Evolutionary conservation across 495 filamentous ascomycete species (phyloP), one percentile per base, ranked within the genome.

Genomic region (Immersiella caudata): DNA sequence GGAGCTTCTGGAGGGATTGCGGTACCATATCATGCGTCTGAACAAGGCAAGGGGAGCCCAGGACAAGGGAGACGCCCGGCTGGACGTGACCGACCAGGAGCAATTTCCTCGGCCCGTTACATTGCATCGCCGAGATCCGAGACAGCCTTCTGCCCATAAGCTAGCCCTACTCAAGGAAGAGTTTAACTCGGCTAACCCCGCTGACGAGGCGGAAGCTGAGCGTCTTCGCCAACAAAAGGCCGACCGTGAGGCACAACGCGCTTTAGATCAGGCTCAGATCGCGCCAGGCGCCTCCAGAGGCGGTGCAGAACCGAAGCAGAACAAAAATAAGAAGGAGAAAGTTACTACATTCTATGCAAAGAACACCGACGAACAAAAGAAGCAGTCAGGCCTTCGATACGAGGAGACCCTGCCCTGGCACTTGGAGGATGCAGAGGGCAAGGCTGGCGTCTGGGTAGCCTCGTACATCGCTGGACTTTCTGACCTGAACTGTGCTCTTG

Each of bases 381-480:
- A 92, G 65, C 85, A 87, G 61, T 85, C 87, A 12, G 87, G 92
- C 55, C 84, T 98, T 22, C 88, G 93, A 67, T 99, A 98, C 69
- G 96, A 99, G 75, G 95, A 99, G 73, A 91, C 92, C 8, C 79
- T 97, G 50, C 96, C 96, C 11, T 99, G 95, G 95, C 93, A 97
- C 74, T 76, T 99, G 57, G 95, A 99, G 73, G 95, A 99, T 77
- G 96, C 93, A 62, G 94, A 97, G 70, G 91, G 92, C 72, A 96
- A 93, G 73, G 91, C 73, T 1, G 75, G 96, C 68, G 90, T 89
- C 1, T 99, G 93, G 93, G 89, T 94, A 25, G 96, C 94, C 21
- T 90, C 89, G 52, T 96, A 97, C 69, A 90, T 97, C 73, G 89
- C 89, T 12, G 90, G 90, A 25, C 79, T 97, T 57, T 96, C 93